A percentile compares a stretch with the other conserved stretches of the same genome.
Evolutionary conservation across 1,284 basidiomycete species (phyloP).

Genomic region (Tranzscheliella williamsii): DNA sequence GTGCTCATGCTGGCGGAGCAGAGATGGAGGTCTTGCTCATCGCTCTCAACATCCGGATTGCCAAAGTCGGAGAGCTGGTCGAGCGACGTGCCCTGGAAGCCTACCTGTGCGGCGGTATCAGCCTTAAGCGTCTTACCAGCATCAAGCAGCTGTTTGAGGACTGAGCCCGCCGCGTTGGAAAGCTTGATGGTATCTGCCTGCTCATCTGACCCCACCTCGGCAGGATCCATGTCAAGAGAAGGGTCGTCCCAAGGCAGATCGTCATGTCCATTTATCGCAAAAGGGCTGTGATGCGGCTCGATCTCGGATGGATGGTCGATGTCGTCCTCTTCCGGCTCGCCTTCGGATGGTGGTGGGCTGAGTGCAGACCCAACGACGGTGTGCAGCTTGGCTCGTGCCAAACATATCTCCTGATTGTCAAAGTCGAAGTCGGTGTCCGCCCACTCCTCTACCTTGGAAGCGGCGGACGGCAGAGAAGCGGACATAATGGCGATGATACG

Average conservation of each 20-base stretch:
- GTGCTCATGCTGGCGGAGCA: slow-evolving; percentile 19
- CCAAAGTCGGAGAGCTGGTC: slow-evolving; percentile 4
- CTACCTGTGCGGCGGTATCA: slow-evolving; percentile 3
- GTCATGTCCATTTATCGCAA: neutral
- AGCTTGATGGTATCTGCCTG: slow-evolving; percentile 43
- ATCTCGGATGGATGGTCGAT: neutral
- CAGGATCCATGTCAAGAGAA: slow-evolving; percentile 3
- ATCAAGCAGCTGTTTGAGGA: slow-evolving; percentile 22
- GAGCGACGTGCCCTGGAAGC: neutral
- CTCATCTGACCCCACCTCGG: slow-evolving; percentile 20
- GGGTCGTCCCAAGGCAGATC: slow-evolving; percentile 16
- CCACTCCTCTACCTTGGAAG: slow-evolving; percentile 39
- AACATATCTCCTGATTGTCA: slow-evolving; percentile 6
- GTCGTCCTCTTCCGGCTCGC: neutral
- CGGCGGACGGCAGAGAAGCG: no score
- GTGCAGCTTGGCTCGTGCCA: neutral
- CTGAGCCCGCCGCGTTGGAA: slow-evolving; percentile 22
- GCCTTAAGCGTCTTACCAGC: slow-evolving; percentile 14
- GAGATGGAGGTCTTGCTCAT: neutral
- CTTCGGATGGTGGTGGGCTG: neutral
- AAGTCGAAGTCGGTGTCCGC: slow-evolving; percentile 35
- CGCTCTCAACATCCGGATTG: neutral
- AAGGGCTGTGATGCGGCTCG: neutral
- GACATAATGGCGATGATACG: no score
- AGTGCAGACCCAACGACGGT: neutral